Base-by-base conservation (phyloP, 2,329 filamentous ascomycete genomes). In the Fusarium succisae region DNA sequence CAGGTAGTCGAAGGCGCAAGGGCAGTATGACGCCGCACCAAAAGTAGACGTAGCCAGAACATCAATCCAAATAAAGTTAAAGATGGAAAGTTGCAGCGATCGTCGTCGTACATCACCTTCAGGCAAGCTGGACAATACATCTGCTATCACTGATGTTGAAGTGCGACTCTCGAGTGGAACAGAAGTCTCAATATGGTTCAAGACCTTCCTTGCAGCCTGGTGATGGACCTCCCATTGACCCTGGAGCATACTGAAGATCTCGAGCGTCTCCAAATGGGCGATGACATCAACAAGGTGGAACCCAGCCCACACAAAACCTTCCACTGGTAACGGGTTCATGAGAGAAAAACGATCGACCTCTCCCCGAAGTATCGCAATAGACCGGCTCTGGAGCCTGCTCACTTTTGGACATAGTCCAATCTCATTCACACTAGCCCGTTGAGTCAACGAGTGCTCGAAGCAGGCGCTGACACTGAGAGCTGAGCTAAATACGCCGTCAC, bases 181-280 rank as follows among this genome's bases (percentile, higher is more conserved):
- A 2, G 14, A 5, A 17, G 35, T 32, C 44, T 51, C 44, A 4
- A 60, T 22, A 32, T 60, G 35, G 20, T 51, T 17, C 12, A 60
- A 11, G 35, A 51, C 57, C 10, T 60, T 60, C 22, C 57, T 60
- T 22, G 57, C 44, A 28, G 57, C 57, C n/a, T 51, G 57, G 17
- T 60, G 44, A 41, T 60, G 35, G 7, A 51, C 26, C 24, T 60
- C 57, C 57, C 57, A 51, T 17, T 60, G 57, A 8, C 57, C 57
- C 17, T 60, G 44, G 20, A 60, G 57, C 57, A 60, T 60, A 18
- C 57, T 60, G 44, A 60, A 60, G 22, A 51, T 60, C 26, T 60
- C 57, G 17, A 60, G 44, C 12, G 35, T 41, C 26, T 60, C 57
- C 22, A 51, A 32, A 22, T 60, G 35, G 12, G 44, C 35, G 12